Base-by-base conservation (phyloP, 257 asterid species). In the Handroanthus guayacan region DNA sequence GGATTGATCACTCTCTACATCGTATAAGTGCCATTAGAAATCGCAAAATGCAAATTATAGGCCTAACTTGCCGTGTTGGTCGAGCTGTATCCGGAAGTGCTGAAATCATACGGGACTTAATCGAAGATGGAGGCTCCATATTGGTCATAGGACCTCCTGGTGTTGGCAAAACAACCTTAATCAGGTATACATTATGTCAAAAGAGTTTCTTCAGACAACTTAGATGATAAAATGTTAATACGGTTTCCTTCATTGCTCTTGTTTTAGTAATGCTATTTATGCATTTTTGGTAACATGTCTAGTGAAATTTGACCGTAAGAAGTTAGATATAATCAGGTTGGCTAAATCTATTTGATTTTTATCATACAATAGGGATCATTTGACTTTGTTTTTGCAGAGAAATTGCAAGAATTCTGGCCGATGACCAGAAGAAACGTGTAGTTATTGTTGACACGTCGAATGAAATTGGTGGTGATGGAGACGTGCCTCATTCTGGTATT, bases 11-110 rank as follows among this genome's bases (percentile, higher is more conserved):
- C 84, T 92, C 97, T 71, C 84, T 95, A 17, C 99, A 95, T 83
- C 99, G 99, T 58, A 95, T 95, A 60, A 95, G 99, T 76, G 99
- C 99, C 74, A 92, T 95, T 44, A 84, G 99, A 73, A 95, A 95
- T 73, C 95, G 99, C 2, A 92, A 95, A 86, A 55, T 87, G 96
- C 98, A 95, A 77, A 90, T 95, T 34, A 92, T 92, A 72, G 99
- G 99, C 69, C 99, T 95, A 72, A 95, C 99, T 63, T 95, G 99
- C 74, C 94, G 99, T 2, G 98, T 95, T 41, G 98, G 99, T 58
- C 89, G 99, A 84, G 97, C 98, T 85, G 96, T 92, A 52, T 89
- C 98, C 14, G 99, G 99, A 71, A 92, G 98, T 89, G 98, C 99
- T 76, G 99, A 95, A 82, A 91, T 95, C 67, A 86, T 95, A 78